A percentile compares a stretch with the other conserved stretches of the same genome.
These are phyloP conservation scores for Peribolospora baueri DNA, from an alignment of 768 basidiomycete species.

Conservation along the genomic window DNA sequence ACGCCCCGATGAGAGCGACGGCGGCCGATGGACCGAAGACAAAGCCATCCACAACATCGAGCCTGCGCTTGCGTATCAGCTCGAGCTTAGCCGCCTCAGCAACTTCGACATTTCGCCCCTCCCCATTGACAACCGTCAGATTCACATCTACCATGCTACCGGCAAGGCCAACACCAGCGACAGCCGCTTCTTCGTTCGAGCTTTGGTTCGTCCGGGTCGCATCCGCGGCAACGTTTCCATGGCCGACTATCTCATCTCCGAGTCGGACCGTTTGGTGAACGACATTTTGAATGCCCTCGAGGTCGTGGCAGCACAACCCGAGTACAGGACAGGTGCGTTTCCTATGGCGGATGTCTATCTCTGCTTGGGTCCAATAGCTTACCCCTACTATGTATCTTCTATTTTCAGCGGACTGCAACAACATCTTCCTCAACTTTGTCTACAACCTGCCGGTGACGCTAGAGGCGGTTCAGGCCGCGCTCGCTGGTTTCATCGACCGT, in stretches of 20 bases:
- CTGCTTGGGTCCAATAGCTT: slow-evolving; percentile 14
- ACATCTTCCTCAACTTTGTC: slow-evolving; percentile 54
- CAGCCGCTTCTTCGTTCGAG: slow-evolving; percentile 91
- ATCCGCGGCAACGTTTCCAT: slow-evolving; percentile 76
- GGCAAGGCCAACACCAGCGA: slow-evolving; percentile 94
- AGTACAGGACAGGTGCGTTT: too few species aligned
- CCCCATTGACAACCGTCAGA: slow-evolving; percentile 89
- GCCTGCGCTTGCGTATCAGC: slow-evolving; percentile 89
- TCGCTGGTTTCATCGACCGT: slow-evolving; percentile 96
- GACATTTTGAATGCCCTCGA: slow-evolving; percentile 83
- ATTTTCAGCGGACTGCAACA: slow-evolving; percentile 5
- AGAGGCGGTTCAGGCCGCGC: slow-evolving; percentile 85
- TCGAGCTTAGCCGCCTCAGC: slow-evolving; percentile 84
- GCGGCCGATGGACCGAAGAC: slow-evolving; percentile 65
- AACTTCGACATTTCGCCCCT: slow-evolving; percentile 92
- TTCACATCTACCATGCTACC: slow-evolving; percentile 90
- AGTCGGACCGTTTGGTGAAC: slow-evolving; percentile 70
- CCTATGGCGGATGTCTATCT: too few species aligned
- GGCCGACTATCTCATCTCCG: slow-evolving; percentile 93
- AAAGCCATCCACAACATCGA: slow-evolving; percentile 94
- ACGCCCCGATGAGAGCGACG: slow-evolving; percentile 31
- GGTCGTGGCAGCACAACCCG: slow-evolving; percentile 42
- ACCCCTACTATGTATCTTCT: background rate
- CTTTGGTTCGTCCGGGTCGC: slow-evolving; percentile 82
- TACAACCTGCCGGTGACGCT: slow-evolving; percentile 88